A percentile compares a stretch with the other conserved stretches of the same genome.
Evolutionary conservation across 805 yeast genomes (phyloP).

Genomic region (Kazachstania taianensis): DNA sequence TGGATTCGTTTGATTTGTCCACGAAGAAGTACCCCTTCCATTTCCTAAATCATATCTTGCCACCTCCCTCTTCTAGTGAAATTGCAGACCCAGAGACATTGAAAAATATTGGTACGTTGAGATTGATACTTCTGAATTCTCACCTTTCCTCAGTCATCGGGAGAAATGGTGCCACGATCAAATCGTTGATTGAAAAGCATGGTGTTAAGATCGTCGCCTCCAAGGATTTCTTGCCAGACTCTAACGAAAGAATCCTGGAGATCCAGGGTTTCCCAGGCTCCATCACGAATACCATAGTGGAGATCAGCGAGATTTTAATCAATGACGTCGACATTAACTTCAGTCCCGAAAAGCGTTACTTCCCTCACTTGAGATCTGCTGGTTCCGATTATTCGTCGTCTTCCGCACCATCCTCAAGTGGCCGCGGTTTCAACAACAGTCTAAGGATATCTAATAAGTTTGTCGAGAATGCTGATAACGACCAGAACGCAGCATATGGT

Average conservation of each 20-base stretch:
- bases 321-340: constrained; percentile 19
- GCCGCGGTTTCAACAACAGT: neutral
- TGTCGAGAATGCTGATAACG: constrained; percentile 1
- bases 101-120: constrained; percentile 31
- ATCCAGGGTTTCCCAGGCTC: constrained; percentile 68
- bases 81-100: constrained; percentile 20
- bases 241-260: constrained; percentile 80
- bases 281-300: constrained; percentile 56
- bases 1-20: constrained; percentile 9
- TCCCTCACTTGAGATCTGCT: constrained; percentile 44
- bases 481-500: constrained; percentile 1
- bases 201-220: constrained; percentile 79
- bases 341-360: constrained; percentile 36
- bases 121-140: constrained; percentile 69
- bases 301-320: constrained; percentile 27
- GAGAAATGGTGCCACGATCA: constrained; percentile 69
- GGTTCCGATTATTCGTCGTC: neutral
- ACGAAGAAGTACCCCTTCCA: constrained; percentile 37
- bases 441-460: neutral
- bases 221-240: constrained; percentile 68
- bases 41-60: constrained; percentile 26
- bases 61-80: constrained; percentile 23
- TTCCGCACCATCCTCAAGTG: neutral
- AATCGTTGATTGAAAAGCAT: constrained; percentile 49
- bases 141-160: constrained; percentile 90